Percentiles rank a stretch among this genome's conserved stretches.
phyloP scores from a whole-genome alignment of 495 filamentous ascomycete genomes.

The Penicillium herquei region DNA sequence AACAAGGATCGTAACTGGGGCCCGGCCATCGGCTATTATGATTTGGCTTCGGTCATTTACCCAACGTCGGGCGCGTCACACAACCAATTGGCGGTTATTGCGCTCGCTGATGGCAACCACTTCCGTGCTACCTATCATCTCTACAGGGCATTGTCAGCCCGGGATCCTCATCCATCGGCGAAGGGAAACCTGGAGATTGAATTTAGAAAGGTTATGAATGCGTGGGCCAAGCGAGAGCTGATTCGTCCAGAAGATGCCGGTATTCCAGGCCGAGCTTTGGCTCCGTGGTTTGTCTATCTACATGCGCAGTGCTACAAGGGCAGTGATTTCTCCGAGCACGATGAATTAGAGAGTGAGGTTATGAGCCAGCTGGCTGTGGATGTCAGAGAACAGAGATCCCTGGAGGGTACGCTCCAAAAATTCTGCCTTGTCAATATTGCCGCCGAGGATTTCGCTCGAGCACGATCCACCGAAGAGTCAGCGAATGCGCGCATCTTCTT shows the following conservation, averaged over 20 bases:
- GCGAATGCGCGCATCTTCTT: slow-evolving; percentile 66
- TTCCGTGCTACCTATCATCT: slow-evolving; percentile 84
- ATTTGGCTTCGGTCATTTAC: slow-evolving; percentile 72
- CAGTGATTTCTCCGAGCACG: slow-evolving; percentile 64
- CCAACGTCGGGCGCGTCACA: slow-evolving; percentile 78
- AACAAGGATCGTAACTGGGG: slow-evolving; percentile 73
- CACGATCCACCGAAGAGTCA: slow-evolving; percentile 51
- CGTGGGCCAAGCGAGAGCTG: slow-evolving; percentile 59
- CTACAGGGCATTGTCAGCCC: slow-evolving; percentile 73
- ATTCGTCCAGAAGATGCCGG: slow-evolving; percentile 52
- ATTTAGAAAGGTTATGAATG: slow-evolving; percentile 67
- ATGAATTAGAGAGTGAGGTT: slow-evolving; percentile 85
- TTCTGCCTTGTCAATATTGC: slow-evolving; percentile 84
- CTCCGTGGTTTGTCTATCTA: slow-evolving; percentile 81
- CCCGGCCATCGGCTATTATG: slow-evolving; percentile 80
- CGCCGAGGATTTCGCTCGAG: slow-evolving; percentile 68
- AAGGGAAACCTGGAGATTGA: slow-evolving; percentile 73
- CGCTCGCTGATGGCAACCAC: slow-evolving; percentile 70
- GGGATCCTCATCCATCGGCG: slow-evolving; percentile 71
- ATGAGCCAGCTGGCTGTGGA: slow-evolving; percentile 71
- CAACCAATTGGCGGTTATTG: slow-evolving; percentile 87
- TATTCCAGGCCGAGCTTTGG: slow-evolving; percentile 53
- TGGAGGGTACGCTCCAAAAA: slow-evolving; percentile 68
- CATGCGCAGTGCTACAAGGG: slow-evolving; percentile 83
- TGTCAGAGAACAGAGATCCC: slow-evolving; percentile 62